A percentile compares a stretch with the other conserved stretches of the same genome.
Conservation (phyloP, 345 rosid species). For the Brassica juncea region DNA sequence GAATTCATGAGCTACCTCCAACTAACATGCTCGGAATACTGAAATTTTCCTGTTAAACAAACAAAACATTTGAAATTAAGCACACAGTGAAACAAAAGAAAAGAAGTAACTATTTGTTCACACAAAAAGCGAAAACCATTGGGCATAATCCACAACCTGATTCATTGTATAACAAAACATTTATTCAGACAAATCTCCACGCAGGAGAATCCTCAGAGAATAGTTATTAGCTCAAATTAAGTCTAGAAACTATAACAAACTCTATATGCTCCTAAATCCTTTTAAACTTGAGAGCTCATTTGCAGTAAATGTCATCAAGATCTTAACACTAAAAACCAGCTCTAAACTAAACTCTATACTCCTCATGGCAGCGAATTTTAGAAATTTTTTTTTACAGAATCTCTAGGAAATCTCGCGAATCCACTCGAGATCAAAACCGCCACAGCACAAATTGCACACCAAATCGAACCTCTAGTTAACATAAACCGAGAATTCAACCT, state of each 20-base stretch:
- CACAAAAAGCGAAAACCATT: not conserved
- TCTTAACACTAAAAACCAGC: not conserved
- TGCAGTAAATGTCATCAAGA: slow-evolving; percentile 11
- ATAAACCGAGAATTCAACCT: slow-evolving; percentile 2
- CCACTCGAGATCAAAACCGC: slow-evolving; percentile 42
- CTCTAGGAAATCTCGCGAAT: slow-evolving; percentile 18
- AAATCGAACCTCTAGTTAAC: slow-evolving; percentile 25
- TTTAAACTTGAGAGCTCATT: slow-evolving; percentile 14
- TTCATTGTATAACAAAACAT: not conserved
- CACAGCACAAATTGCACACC: not conserved
- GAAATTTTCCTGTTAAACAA: not conserved
- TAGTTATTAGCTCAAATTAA: not conserved
- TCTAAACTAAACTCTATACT: not conserved
- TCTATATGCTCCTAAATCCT: slow-evolving; percentile 1
- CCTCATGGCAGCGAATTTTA: not conserved
- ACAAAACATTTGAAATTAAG: not conserved
- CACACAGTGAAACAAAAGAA: not conserved
- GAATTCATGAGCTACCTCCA: not conserved
- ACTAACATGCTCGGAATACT: not conserved
- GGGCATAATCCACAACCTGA: not conserved
- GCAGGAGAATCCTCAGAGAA: too few species aligned
- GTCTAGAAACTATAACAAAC: not conserved
- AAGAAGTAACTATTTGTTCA: not conserved
- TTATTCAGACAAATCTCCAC: not conserved
- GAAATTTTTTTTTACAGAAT: not conserved